phyloP scores from a whole-genome alignment of 768 basidiomycete species.

The Mycena galericulata region DNA sequence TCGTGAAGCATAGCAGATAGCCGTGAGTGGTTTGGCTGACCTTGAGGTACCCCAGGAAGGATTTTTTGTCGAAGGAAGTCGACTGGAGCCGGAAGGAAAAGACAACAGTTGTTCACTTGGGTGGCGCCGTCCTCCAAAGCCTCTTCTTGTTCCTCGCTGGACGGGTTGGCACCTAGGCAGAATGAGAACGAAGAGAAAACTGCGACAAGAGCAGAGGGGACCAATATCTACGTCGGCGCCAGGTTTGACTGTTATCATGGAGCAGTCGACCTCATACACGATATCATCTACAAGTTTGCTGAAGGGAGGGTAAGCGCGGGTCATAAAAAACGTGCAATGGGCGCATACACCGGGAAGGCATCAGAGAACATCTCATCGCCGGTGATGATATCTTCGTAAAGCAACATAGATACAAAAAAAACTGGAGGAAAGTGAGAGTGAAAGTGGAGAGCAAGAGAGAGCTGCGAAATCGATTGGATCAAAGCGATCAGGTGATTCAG shows the following conservation, averaged over 20 bases:
- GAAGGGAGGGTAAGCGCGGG: constrained; percentile 12
- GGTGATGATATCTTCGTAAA: constrained; percentile 79
- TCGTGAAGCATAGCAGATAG: background rate
- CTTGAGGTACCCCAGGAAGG: constrained; percentile 87
- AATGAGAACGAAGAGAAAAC: background rate
- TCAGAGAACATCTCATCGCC: constrained; percentile 95
- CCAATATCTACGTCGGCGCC: constrained; percentile 92
- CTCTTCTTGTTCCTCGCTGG: constrained; percentile 88
- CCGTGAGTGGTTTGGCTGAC: constrained; percentile 48
- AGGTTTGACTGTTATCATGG: constrained; percentile 70
- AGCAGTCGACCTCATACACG: constrained; percentile 90
- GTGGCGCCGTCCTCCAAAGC: constrained; percentile 80
- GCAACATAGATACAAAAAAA: constrained; percentile 59
- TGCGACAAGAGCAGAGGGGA: constrained; percentile 43
- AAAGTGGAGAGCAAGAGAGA: background rate
- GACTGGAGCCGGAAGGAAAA: constrained; percentile 90
- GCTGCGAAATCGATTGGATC: constrained; percentile 32
- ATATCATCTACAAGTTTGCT: constrained; percentile 85
- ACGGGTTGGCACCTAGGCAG: constrained; percentile 87
- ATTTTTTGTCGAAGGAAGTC: constrained; percentile 92
- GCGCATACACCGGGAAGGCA: constrained; percentile 82
- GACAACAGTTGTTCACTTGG: constrained; percentile 89
- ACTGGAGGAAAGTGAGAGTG: constrained; percentile 4
- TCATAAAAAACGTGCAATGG: background rate
- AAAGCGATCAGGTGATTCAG: constrained; percentile 40